Base-by-base conservation (phyloP, 768 basidiomycete genomes). In the Boletus edulis region DNA sequence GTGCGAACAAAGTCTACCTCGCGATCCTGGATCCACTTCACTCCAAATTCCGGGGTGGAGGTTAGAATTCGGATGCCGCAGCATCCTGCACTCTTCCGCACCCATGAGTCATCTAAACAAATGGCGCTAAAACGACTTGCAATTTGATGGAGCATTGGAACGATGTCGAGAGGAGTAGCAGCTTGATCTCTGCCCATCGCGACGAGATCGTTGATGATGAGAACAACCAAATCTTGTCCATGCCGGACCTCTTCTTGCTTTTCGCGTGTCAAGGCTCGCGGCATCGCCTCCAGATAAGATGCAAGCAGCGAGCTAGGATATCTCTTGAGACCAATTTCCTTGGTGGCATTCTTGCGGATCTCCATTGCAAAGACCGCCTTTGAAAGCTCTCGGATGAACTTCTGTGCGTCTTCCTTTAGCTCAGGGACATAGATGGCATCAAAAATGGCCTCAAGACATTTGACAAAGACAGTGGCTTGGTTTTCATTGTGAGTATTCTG, bases 61-160 rank as follows among this genome's bases (percentile, higher is more conserved):
- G 87, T 83, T 74, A 99, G 82, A 49, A 95, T 84, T 56, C 81
- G 82, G 67, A 98, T 88, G 4, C 94, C 96, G 45, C 75, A 78
- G 62, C 91, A 94, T 13, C 94, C 97, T 10, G 95, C 96, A 63
- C 85, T 86, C 71, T 98, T 97, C 51, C 84, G 80, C 4, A 79
- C 80, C 95, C 95, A 97, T 0, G 90, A 80, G 63, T 94, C 94
- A 54, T 97, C 95, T 52, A 94, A 81, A 66, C 95, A 97, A 24
- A 97, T 77, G 3, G 89, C 84, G 42, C 82, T 85, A 73, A 98
- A 91, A 15, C 91, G 85, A 57, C 83, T 83, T 7, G 90, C 86
- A 42, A 98, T 78, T 60, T 93, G 87, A 64, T 93, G 88, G 46
- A 98, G 73, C 35, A 92, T 82, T 8, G 78, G 75, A 47, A 85